Base-by-base conservation (phyloP, 2,329 filamentous ascomycete species). In the Fusarium sp. region DNA sequence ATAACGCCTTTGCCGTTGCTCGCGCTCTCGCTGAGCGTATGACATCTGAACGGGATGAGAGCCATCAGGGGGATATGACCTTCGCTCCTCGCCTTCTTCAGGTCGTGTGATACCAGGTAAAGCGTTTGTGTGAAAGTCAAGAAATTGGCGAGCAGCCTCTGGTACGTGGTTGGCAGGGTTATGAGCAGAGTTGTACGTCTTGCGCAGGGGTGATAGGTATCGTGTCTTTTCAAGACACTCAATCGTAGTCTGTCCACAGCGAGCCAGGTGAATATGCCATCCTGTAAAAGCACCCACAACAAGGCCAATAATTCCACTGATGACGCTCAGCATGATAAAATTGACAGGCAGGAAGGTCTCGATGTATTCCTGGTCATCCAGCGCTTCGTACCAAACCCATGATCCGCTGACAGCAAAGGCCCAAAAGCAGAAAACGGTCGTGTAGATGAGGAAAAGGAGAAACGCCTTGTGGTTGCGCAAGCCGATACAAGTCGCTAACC, bases 401-500 rank as follows among this genome's bases (percentile, higher is more conserved):
- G 85, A 84, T 10, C 86, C 90, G 9, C 93, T 89, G 16, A 94
- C 88, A n/a, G 85, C 87, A 77, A 97, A 97, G 75, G 87, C 88
- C 74, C 92, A 88, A 83, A 93, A 90, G 82, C 92, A 94, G 81
- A 97, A 97, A 3, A 97, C 66, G 6, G 91, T 93, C 1, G 93
- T 93, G 79, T 99, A 98, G 57, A 94, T 87, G 26, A 99, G 85
- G 79, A 98, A 99, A 5, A 98, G 86, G 54, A 99, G 79, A 77
- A 99, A 99, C 0, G 94, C 87, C 82, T 99, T 99, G 85, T 98
- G 97, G 81, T 99, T 99, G 76, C 89, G 89, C 69, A 99, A 84
- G 21, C 96, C 96, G 63, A 99, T 92, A 80, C 96, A 99, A 6
- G 93, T 97, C 28, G 96, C 95, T 49, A 99, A 86, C 96, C 96